These are phyloP conservation scores for Paraglomus brasilianum DNA, from an alignment of 192 early-diverging fungal species.

Conservation along the genomic window DNA sequence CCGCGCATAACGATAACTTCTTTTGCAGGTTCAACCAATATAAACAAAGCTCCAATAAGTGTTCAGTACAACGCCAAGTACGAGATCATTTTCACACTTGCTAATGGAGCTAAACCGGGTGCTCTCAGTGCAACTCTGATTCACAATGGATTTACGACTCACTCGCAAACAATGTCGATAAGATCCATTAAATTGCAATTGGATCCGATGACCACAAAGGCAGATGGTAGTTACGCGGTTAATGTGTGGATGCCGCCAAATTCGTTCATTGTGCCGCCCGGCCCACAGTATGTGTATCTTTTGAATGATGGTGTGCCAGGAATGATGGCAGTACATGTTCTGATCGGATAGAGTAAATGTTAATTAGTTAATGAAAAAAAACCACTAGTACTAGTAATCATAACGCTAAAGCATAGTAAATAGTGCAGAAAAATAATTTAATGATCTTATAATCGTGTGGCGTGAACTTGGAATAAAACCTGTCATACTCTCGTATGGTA, in stretches of 20 bases:
- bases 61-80: too few relatives aligned
- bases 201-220: neutral
- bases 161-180: constrained; percentile 54
- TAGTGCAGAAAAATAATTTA: too few relatives aligned
- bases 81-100: too few relatives aligned
- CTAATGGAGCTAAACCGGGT: too few relatives aligned
- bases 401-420: too few relatives aligned
- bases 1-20: neutral
- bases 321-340: constrained; percentile 4
- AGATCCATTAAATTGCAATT: constrained; percentile 37
- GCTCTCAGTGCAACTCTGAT: constrained; percentile 47
- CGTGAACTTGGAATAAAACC: too few relatives aligned
- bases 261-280: constrained; percentile 53
- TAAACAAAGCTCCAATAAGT: neutral
- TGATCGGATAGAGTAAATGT: too few relatives aligned
- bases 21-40: neutral
- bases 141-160: constrained; percentile 52
- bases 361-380: too few relatives aligned
- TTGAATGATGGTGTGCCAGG: constrained; percentile 51
- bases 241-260: constrained; percentile 47
- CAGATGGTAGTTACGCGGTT: constrained; percentile 32
- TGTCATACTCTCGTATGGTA: too few relatives aligned
- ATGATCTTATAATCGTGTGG: too few relatives aligned
- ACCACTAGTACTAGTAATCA: too few relatives aligned
- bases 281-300: constrained; percentile 48